Evolutionary conservation across 2,329 filamentous ascomycete genomes (phyloP).

Genomic region (Ophiocordyceps camponoti-rufipedis): DNA sequence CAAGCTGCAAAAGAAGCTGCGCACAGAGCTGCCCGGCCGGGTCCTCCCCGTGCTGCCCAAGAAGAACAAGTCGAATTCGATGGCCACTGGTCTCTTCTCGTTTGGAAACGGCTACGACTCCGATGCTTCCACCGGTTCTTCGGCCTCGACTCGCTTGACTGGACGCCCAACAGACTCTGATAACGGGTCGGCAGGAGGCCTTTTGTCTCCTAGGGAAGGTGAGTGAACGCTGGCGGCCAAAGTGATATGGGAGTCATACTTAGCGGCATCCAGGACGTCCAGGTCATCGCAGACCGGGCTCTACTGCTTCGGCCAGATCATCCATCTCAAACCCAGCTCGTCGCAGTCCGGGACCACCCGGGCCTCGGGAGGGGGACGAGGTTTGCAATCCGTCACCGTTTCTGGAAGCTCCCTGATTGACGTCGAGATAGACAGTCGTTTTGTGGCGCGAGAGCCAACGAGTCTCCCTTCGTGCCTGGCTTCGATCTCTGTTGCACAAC

Average conservation of each 20-base stretch:
- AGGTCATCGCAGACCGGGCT: constrained; percentile 6
- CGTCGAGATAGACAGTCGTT: constrained; percentile 26
- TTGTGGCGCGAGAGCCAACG: constrained; percentile 80
- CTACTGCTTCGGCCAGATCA: constrained; percentile 14
- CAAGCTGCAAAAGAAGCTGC: constrained; percentile 59
- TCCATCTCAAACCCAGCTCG: constrained; percentile 13
- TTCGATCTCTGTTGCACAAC: constrained; percentile 75
- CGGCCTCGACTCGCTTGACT: constrained; percentile 50
- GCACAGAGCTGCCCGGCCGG: constrained; percentile 77
- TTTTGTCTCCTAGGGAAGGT: constrained; percentile 11
- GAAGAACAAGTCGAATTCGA: constrained; percentile 74
- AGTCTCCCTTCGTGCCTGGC: constrained; percentile 75
- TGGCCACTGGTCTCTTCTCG: constrained; percentile 38
- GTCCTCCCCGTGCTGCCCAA: constrained; percentile 70
- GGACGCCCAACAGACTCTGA: constrained; percentile 11
- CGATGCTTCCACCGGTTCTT: constrained; percentile 66
- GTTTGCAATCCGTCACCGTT: constrained; percentile 5
- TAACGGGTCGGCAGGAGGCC: constrained; percentile 6
- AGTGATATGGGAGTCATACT: neutral
- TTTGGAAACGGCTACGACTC: constrained; percentile 44
- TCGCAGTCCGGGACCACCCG: constrained; percentile 9
- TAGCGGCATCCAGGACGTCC: neutral
- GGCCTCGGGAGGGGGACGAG: constrained; percentile 7
- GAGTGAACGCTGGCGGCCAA: neutral
- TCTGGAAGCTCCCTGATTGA: constrained; percentile 7